Percentiles rank a stretch among this genome's conserved stretches.
These are phyloP conservation scores for Ilex aquifolium DNA, from an alignment of 257 asterid genomes.

Conservation along the genomic window DNA sequence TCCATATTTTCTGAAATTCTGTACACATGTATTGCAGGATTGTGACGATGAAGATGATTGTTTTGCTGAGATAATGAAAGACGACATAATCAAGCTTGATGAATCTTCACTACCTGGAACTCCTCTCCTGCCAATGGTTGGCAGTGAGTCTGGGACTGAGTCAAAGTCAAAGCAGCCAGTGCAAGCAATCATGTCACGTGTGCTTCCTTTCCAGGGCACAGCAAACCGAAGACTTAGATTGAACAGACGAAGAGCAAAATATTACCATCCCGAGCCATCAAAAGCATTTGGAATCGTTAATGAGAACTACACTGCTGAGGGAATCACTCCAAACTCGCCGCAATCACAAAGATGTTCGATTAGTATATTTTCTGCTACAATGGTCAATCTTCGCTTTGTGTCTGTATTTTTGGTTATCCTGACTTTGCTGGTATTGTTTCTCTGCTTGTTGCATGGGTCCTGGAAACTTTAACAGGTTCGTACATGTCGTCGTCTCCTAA, in stretches of 20 bases:
- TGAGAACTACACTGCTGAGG: conserved; percentile 10
- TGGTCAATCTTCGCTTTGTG: neutral
- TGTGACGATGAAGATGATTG: conserved; percentile 57
- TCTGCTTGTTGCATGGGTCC: conserved; percentile 5
- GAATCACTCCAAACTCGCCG: conserved; percentile 1
- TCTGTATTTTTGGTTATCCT: conserved; percentile 7
- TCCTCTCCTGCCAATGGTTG: conserved; percentile 10
- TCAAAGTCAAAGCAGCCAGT: conserved; percentile 15
- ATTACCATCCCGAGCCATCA: conserved; percentile 3
- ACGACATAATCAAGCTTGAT: conserved; percentile 68
- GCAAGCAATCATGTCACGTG: conserved; percentile 9
- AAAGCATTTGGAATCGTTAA: conserved; percentile 4
- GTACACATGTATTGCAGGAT: conserved; percentile 28
- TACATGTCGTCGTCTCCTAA: too few relatives aligned
- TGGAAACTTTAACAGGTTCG: conserved; percentile 1
- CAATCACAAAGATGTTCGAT: neutral
- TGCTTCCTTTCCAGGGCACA: conserved; percentile 48
- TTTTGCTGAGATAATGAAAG: conserved; percentile 78
- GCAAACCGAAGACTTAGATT: conserved; percentile 54
- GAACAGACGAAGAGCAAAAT: conserved; percentile 14
- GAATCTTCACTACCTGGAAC: conserved; percentile 29
- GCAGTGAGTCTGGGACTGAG: conserved; percentile 8
- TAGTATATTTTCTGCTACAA: neutral
- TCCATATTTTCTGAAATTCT: neutral
- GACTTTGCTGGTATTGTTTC: conserved; percentile 8